These are phyloP conservation scores for Thermomyces lanuginosus DNA, from an alignment of 2,329 filamentous ascomycete species.

Conservation along the genomic window DNA sequence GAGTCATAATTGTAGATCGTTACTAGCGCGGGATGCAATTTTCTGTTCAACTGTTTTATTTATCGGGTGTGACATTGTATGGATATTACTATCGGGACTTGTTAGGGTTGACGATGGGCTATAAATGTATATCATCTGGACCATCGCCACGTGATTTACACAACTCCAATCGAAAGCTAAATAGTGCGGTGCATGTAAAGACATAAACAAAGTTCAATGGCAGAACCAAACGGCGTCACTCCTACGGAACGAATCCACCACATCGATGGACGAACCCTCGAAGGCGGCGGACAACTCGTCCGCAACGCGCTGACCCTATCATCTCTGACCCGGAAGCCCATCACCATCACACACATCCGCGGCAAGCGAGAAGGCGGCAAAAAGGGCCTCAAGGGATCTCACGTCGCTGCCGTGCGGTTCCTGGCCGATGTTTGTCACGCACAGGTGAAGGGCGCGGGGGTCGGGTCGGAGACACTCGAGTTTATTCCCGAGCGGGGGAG, in stretches of 20 bases:
- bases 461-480: conserved; percentile 20
- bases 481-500: conserved; percentile 14
- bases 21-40: no score
- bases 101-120: no score
- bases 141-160: no score
- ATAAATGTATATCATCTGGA: no score
- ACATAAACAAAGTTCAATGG: no score
- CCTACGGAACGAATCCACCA: conserved; percentile 12
- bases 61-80: no score
- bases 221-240: no score
- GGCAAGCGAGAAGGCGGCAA: conserved; percentile 33
- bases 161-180: no score
- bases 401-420: conserved; percentile 39
- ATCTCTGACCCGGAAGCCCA: conserved; percentile 33
- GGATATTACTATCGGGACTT: no score
- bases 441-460: conserved; percentile 15
- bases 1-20: conserved; percentile 6
- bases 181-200: no score
- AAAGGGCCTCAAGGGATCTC: conserved; percentile 41
- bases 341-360: conserved; percentile 38
- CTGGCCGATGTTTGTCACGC: conserved; percentile 36
- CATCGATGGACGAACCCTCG: conserved; percentile 41
- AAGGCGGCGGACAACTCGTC: conserved; percentile 47
- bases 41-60: no score
- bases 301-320: conserved; percentile 41